Conservation (phyloP, 108 stramenopile species). For the Nitzschia sp. region DNA sequence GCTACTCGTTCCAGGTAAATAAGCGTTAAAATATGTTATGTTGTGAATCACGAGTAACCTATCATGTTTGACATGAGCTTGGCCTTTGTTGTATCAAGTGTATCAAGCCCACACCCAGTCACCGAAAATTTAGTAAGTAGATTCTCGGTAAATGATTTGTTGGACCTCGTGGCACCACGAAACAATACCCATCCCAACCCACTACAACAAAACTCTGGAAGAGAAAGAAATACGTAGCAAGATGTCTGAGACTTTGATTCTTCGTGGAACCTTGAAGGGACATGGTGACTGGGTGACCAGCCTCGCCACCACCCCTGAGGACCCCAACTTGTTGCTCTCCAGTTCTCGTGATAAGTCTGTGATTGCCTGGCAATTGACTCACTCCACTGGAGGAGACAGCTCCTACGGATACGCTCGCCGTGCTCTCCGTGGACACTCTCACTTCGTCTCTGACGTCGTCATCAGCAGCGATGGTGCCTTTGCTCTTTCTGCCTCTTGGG, state of each 20-base stretch:
- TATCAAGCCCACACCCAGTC: too few relatives aligned
- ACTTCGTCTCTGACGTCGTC: conserved; percentile 99
- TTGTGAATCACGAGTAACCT: too few relatives aligned
- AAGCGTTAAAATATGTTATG: too few relatives aligned
- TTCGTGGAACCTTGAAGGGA: conserved; percentile 90
- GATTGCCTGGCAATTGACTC: conserved; percentile 93
- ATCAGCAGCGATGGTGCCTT: conserved; percentile 96
- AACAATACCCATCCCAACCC: too few relatives aligned
- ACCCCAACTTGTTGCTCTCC: conserved; percentile 96
- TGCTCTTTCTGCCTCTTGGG: conserved; percentile 97
- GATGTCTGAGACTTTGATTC: conserved; percentile 92
- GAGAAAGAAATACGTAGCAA: too few relatives aligned
- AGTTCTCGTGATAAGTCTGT: conserved; percentile 98
- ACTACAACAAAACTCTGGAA: too few relatives aligned
- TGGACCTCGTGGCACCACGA: too few relatives aligned
- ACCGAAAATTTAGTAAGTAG: too few relatives aligned
- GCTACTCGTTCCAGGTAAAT: too few relatives aligned
- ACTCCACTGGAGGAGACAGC: conserved; percentile 56
- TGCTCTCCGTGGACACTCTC: conserved; percentile 95
- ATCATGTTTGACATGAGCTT: too few relatives aligned
- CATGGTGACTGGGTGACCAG: conserved; percentile 99
- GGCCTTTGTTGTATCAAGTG: too few relatives aligned
- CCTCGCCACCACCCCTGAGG: conserved; percentile 97
- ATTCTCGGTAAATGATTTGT: too few relatives aligned
- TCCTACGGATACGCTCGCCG: conserved; percentile 95